These are phyloP conservation scores for Tricholoma flavovirens DNA, from an alignment of 768 basidiomycete genomes.

Conservation along the genomic window DNA sequence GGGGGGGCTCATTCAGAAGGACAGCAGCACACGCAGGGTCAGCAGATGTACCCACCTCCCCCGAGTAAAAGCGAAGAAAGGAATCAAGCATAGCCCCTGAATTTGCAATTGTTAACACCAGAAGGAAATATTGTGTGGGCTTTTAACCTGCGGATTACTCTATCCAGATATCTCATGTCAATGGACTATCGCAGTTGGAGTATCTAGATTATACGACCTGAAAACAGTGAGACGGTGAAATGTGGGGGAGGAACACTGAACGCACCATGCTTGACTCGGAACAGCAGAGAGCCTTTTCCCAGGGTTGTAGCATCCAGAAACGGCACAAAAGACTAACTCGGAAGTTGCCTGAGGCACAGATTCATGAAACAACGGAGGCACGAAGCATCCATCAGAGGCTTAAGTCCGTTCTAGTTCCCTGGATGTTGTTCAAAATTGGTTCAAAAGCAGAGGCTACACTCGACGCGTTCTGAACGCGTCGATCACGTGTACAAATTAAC, in stretches of 20 bases:
- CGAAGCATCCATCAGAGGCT: background rate
- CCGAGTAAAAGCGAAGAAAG: background rate
- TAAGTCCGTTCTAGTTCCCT: background rate
- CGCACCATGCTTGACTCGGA: too few species aligned
- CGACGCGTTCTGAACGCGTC: background rate
- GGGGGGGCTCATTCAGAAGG: background rate
- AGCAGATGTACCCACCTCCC: background rate
- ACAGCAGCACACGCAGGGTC: background rate
- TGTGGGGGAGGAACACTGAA: background rate
- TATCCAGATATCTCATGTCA: background rate
- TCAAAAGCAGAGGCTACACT: background rate
- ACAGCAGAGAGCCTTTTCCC: background rate
- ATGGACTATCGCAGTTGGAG: background rate
- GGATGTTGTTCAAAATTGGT: background rate
- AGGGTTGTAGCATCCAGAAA: background rate
- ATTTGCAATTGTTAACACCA: background rate
- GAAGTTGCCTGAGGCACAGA: too few species aligned
- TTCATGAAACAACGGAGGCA: background rate
- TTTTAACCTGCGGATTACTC: background rate
- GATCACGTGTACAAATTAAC: background rate
- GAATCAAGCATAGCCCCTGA: background rate
- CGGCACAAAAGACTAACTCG: background rate
- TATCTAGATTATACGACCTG: background rate
- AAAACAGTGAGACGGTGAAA: background rate
- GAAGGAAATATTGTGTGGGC: background rate